Base-by-base conservation (phyloP, 2,329 filamentous ascomycete genomes). In the Coniochaeta sp. region DNA sequence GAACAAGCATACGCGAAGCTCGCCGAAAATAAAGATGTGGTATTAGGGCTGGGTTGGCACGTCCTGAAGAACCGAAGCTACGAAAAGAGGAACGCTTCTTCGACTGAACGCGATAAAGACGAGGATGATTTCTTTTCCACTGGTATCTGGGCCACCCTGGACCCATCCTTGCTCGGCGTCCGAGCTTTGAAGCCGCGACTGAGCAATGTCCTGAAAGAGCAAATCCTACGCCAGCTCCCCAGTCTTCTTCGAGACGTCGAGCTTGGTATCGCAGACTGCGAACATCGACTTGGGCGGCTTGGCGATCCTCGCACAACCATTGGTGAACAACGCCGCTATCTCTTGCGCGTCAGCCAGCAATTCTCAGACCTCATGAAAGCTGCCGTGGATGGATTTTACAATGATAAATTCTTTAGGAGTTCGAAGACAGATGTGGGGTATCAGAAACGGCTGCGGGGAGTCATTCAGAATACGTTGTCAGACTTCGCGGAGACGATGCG, bases 21-120 rank as follows among this genome's bases (percentile, higher is more conserved):
- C 0, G 80, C 78, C 0, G 68, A 68, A 57, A 83, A 83, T 58
- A 64, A 73, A 1, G 74, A 82, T 10, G 73, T 81, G 0, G 66
- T 75, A 4, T 78, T 84, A 22, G 68, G 72, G 0, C 76, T 83
- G 0, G 81, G 81, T 0, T 85, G 81, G 80, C 80, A 84, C 59
- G 76, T 82, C 0, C 67, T 84, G 2, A 74, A 73, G 34, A 83
- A 83, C 62, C 70, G 75, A 6, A 72, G 74, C 60, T 79, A 70
- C 16, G 72, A 77, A 59, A 70, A 65, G n/a, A 36, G 54, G 54
- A 55, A 36, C 12, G 54, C 32, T 9, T 34, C 54, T 16, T 36
- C 54, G 19, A 59, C 58, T 9, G 58, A 64, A 24, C 62, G 80
- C 0, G 73, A 82, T 36, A 61, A 64, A 0, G 62, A 69, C 0